These are phyloP conservation scores for Neonectria coccinea DNA, from an alignment of 2,329 filamentous ascomycete species.

Conservation along the genomic window DNA sequence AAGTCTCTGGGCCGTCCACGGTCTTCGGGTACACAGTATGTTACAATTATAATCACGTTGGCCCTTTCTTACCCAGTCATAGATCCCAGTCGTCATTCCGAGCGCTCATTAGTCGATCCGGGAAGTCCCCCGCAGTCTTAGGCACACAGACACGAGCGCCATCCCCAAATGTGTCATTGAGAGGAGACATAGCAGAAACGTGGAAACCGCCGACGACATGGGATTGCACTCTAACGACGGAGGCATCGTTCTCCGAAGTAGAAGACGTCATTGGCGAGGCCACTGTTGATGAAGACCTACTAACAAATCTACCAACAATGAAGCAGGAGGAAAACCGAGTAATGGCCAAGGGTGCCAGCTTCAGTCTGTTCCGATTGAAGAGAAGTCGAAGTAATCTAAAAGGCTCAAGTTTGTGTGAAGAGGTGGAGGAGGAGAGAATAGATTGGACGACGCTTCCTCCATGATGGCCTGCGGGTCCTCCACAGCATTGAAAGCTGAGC, in stretches of 20 bases:
- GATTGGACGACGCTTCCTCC: not conserved
- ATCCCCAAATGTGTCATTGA: constrained; percentile 22
- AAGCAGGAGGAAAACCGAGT: not conserved
- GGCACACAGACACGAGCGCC: constrained; percentile 24
- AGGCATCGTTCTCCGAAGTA: constrained; percentile 6
- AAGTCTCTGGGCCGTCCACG: constrained; percentile 16
- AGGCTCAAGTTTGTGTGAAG: not conserved
- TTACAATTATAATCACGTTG: rapidly evolving
- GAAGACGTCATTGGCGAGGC: constrained; percentile 6
- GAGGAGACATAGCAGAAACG: constrained; percentile 15
- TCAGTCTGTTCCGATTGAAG: not conserved
- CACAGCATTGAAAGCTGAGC: not conserved
- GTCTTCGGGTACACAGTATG: constrained; percentile 27
- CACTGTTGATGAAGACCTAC: not conserved
- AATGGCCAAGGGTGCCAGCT: not conserved
- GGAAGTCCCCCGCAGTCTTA: not conserved
- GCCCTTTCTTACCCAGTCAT: not conserved
- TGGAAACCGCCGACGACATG: constrained; percentile 33
- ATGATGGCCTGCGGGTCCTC: not conserved
- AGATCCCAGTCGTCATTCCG: constrained; percentile 26
- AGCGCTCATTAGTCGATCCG: constrained; percentile 24
- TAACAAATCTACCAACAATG: not conserved
- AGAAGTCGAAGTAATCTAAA: not conserved
- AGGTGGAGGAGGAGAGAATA: not conserved
- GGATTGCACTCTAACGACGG: constrained; percentile 30